Base-by-base conservation (phyloP, 495 filamentous ascomycete genomes). In the Achaetomiella virescens region DNA sequence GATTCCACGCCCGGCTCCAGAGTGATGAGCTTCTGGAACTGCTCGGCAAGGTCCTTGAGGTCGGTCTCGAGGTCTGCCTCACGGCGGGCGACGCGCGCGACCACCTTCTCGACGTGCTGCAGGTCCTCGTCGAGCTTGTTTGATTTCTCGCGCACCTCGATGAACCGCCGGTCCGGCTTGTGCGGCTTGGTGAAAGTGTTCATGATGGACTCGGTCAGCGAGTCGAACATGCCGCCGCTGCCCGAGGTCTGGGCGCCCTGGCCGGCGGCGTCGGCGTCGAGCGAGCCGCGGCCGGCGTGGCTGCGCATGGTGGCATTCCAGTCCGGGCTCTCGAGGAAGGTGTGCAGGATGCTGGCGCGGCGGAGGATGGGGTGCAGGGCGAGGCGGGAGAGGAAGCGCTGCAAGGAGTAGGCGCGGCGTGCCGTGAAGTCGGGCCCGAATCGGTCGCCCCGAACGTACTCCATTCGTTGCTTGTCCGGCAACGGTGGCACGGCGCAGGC, bases 381-480 rank as follows among this genome's bases (percentile, higher is more conserved):
- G 47, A 97, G 69, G 10, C 93, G 90, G 62, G 87, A 85, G 27
- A 98, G 78, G 66, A 97, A 98, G 40, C 93, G 87, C 67, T 95
- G 86, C 48, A 98, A 77, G 17, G 92, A 97, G 76, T 90, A 88
- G 29, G 89, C 90, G 31, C 93, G 83, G 20, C 93, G 83, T 31
- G 82, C 78, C n/a, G 90, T 97, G 70, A 98, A 98, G 67, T 97
- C 95, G 15, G 86, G 70, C 2, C 91, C 90, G 70, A 98, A 98
- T 38, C 93, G 85, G 72, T 97, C 91, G 50, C 95, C 95, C 48
- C 90, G 87, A 35, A 97, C 95, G 64, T 97, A 96, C 64, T 93
- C 89, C 88, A 98, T 93, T 68, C 95, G 95, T 78, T 97, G 91
- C 74, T 98, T 98, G 70, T 97, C 93, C 43, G 93, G 93, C 55